phyloP scores from a whole-genome alignment of 495 filamentous ascomycete genomes.

The Aspergillus olivimuriae region DNA sequence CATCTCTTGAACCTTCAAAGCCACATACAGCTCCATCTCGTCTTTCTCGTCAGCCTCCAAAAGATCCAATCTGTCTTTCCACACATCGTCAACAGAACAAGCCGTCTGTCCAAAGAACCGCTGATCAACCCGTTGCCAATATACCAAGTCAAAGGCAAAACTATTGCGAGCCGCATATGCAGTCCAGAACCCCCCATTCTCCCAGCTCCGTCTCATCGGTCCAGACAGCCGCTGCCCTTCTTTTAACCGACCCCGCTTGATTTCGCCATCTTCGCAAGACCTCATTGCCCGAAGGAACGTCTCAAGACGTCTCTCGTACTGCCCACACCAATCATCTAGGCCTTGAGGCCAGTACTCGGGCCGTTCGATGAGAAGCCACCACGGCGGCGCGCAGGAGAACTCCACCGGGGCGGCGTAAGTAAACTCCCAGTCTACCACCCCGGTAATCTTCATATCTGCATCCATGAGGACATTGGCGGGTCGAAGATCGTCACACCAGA shows the following conservation, averaged over 20 bases:
- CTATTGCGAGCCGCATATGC: constrained; percentile 8
- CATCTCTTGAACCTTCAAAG: no score
- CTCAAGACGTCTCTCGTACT: constrained; percentile 8
- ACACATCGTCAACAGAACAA: no score
- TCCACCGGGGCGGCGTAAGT: constrained; percentile 8
- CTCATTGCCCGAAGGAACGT: constrained; percentile 12
- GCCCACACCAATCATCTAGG: constrained; percentile 12
- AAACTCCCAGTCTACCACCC: constrained; percentile 7
- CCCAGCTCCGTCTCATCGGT: constrained; percentile 15
- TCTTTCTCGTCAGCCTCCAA: no score
- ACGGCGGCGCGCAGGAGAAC: constrained; percentile 27
- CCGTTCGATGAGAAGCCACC: constrained; percentile 35
- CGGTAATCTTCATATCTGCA: constrained; percentile 1
- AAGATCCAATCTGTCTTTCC: no score
- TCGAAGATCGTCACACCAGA: constrained; percentile 18
- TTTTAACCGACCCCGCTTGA: constrained; percentile 2
- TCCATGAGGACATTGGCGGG: constrained; percentile 19
- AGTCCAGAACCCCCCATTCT: constrained; percentile 20
- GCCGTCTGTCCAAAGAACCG: constrained; percentile 20
- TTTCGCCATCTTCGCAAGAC: constrained; percentile 9
- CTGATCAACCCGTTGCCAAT: constrained; percentile 15
- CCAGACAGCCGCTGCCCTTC: constrained; percentile 12
- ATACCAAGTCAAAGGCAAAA: constrained; percentile 16
- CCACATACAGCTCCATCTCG: no score
- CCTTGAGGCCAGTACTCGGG: constrained; percentile 27